These are phyloP conservation scores for Solanum commersonii DNA, from an alignment of 257 asterid species.

Conservation along the genomic window DNA sequence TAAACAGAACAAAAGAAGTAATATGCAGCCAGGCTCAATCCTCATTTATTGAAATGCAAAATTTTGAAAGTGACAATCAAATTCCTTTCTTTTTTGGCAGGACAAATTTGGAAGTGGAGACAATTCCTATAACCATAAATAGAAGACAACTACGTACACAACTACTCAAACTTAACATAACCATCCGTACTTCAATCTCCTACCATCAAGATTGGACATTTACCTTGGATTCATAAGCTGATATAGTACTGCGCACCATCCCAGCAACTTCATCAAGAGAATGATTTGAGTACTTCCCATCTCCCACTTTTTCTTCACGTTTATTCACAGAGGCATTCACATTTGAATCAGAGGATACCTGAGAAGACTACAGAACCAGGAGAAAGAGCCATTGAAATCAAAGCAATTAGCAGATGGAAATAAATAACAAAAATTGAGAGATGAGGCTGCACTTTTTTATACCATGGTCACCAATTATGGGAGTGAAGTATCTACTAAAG, in stretches of 20 bases:
- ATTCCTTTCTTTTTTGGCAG: background rate
- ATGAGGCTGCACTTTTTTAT: background rate
- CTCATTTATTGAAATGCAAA: background rate
- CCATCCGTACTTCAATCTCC: background rate
- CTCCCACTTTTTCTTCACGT: conserved; percentile 61
- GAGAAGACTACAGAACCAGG: conserved; percentile 52
- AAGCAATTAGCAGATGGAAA: background rate
- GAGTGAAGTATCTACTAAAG: background rate
- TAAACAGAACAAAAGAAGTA: background rate
- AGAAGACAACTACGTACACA: background rate
- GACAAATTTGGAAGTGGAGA: background rate
- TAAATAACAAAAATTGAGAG: background rate
- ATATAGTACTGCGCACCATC: conserved; percentile 69
- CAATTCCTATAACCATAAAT: background rate
- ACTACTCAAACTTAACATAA: background rate
- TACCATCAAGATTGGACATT: background rate
- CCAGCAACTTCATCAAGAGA: conserved; percentile 88
- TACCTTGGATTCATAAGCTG: conserved; percentile 93
- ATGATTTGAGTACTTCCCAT: conserved; percentile 35
- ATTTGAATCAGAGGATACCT: conserved; percentile 68
- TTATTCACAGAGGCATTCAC: conserved; percentile 34
- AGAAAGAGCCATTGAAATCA: background rate
- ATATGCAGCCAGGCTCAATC: background rate
- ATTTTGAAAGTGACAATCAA: background rate
- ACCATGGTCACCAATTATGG: background rate